Conservation (phyloP, 2,329 filamentous ascomycete species). For the Ambrosiella cleistominuta region DNA sequence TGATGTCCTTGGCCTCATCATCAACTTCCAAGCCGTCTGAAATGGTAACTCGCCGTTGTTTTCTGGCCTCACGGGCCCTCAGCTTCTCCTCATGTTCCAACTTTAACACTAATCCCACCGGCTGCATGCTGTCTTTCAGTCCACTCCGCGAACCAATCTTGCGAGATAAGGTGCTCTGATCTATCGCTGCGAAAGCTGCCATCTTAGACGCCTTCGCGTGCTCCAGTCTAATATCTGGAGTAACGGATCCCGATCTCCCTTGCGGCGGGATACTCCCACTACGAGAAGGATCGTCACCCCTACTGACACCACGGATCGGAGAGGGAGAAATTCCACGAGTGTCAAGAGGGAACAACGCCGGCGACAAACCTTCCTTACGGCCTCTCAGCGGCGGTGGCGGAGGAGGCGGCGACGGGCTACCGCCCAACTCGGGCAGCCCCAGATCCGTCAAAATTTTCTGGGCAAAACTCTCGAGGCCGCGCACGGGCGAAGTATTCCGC, state of each 20-base stretch:
- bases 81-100: conserved; percentile 13
- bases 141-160: conserved; percentile 31
- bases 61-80: background rate
- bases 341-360: conserved; percentile 4
- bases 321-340: conserved; percentile 4
- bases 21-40: background rate
- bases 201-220: conserved; percentile 29
- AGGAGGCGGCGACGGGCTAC: conserved; percentile 15
- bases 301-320: background rate
- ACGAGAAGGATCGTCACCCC: background rate
- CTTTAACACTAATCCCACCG: conserved; percentile 16
- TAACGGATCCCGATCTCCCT: background rate
- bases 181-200: conserved; percentile 44
- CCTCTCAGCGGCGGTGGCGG: conserved; percentile 24
- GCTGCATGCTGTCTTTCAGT: conserved; percentile 15
- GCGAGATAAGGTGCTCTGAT: conserved; percentile 41
- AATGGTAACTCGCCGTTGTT: conserved; percentile 4
- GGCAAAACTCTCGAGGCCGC: conserved; percentile 42
- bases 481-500: conserved; percentile 30
- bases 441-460: conserved; percentile 45
- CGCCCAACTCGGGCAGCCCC: conserved; percentile 27
- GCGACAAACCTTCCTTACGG: conserved; percentile 25
- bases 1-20: background rate
- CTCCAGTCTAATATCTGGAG: conserved; percentile 8
- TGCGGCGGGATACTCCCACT: background rate